Evolutionary conservation across 768 basidiomycete genomes (phyloP), one percentile per base, ranked within the genome.

Genomic region (Russula foetens): DNA sequence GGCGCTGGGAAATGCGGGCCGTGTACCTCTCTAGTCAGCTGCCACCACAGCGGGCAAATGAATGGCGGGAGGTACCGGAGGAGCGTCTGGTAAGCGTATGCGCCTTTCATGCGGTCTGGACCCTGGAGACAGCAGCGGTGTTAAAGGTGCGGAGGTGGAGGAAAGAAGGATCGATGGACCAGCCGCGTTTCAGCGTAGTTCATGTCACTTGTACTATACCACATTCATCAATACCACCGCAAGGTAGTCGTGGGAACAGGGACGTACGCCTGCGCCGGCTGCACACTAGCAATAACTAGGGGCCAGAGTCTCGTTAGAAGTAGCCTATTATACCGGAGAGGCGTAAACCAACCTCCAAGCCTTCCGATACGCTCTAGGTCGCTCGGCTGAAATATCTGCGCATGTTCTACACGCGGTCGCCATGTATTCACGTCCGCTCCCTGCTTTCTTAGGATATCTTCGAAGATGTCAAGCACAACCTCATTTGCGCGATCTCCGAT

Each of bases 401-500:
- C 88, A 72, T 98, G 96, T 69, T 98, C 96, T 9, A 97, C 84
- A 44, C 96, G 79, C 1, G 92, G 87, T 12, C 94, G 78, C 70
- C 83, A 80, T 53, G 75, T 71, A 2, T 74, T 68, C 6, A 78
- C 75, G 56, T 81, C 61, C 2, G 50, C 56, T 0, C 67, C 64
- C 44, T 73, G 56, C 54, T 49, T 57, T 26, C 39, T 58, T 14
- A 66, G 56, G 2, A 88, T 75, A 7, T 77, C 72, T 69, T 95
- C 90, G 68, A 90, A 94, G 9, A 92, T 85, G 67, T 97, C 84
- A 24, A 98, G 79, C 1, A 92, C 82, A 31, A 87, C 76, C 33
- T 86, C 79, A 68, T 96, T 97, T 33, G 92, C 93, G 46, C 84
- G 83, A 68, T 98, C 96, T 2, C 91, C 91, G 11, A 92, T 92